phyloP scores from a whole-genome alignment of 352 stramenopile species.

The Phytopythium aichiense region DNA sequence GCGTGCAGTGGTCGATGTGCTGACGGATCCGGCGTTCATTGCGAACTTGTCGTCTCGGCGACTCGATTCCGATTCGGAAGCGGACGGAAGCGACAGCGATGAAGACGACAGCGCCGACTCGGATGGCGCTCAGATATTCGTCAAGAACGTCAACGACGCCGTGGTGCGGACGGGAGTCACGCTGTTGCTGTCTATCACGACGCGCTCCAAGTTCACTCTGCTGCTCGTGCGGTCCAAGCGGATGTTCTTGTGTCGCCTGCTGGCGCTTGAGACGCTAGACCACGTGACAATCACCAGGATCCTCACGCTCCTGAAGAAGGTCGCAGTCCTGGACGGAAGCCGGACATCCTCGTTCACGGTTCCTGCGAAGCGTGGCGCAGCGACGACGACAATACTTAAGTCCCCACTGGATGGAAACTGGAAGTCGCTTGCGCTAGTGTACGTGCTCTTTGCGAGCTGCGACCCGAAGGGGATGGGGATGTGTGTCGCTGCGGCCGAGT shows the following conservation, averaged over 20 bases:
- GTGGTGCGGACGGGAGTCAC: conserved; percentile 67
- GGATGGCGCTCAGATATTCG: conserved; percentile 53
- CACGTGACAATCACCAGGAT: conserved; percentile 67
- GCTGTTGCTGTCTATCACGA: conserved; percentile 63
- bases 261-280: conserved; percentile 70
- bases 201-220: conserved; percentile 67
- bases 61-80: conserved; percentile 16
- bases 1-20: conserved; percentile 46
- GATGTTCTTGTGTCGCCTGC: conserved; percentile 65
- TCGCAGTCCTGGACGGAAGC: conserved; percentile 38
- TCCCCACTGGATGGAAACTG: conserved; percentile 50
- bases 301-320: conserved; percentile 60
- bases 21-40: conserved; percentile 54
- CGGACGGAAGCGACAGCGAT: conserved; percentile 19
- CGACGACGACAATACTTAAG: conserved; percentile 20
- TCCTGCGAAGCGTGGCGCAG: conserved; percentile 11
- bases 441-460: conserved; percentile 67
- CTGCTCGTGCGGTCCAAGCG: conserved; percentile 59
- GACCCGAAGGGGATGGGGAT: conserved; percentile 78
- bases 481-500: conserved; percentile 62
- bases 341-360: conserved; percentile 11
- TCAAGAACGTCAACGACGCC: conserved; percentile 60
- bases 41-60: conserved; percentile 34
- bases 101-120: conserved; percentile 35
- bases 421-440: conserved; percentile 66